Evolutionary conservation across 352 stramenopile species (phyloP), one percentile per base, ranked within the genome.

Genomic region (Phytophthora hibernalis): DNA sequence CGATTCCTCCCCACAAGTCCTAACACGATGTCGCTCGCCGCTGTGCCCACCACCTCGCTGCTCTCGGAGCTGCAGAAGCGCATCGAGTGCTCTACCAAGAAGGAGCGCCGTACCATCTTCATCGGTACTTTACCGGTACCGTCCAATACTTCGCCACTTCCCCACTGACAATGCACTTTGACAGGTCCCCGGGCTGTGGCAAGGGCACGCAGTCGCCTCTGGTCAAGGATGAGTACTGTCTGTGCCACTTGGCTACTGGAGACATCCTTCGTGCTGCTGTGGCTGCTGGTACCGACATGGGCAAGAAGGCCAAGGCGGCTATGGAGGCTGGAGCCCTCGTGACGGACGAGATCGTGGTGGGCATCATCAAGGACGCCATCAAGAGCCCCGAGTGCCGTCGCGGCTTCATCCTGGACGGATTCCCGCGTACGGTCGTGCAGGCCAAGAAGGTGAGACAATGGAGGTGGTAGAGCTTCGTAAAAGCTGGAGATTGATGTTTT

Each of bases 331-430:
- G 90, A 35, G 77, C 80, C 28, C 91, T 98, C 47, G 95, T 98
- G 42, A 92, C 89, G 35, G 98, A 99, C 75, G 98, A 99, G 68
- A 98, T 99, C 71, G 97, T 99, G 24, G 98, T 99, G 40, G 98
- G 97, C 43, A 99, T 99, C 80, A 99, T 99, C 72, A 96, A 97
- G 67, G 98, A 99, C 69, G 96, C 97, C 45, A 98, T 99, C 81
- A 89, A 98, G 70, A 92, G 92, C 62, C 89, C 91, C 5, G 98
- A 99, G 45, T 99, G 98, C 85, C 83, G 90, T 62, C 98, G 98
- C 74, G 98, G 98, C 33, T 99, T 99, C 77, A 99, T 99, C 75
- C 84, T 99, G 10, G 98, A 99, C 77, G 98, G 98, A 40, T 99
- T 99, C 82, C 98, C 98, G 49, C 95, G 98, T 67, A 99, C 98